These are phyloP conservation scores for Bonia amplexicaulis DNA, from an alignment of 176 grass and related monocot genomes.

Conservation along the genomic window DNA sequence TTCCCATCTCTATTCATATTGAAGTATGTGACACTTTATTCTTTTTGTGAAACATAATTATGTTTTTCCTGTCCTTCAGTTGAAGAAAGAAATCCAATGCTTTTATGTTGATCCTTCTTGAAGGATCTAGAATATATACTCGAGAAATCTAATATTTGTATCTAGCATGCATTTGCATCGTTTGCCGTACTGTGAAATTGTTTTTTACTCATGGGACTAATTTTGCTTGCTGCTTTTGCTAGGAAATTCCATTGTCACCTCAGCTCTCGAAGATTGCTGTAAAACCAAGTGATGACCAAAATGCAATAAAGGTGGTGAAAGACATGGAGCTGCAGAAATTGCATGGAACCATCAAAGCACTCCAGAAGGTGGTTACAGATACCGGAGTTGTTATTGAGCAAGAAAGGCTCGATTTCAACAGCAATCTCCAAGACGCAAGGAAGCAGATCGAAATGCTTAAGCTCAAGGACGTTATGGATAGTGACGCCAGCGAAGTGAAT, in stretches of 20 bases:
- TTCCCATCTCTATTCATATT: not conserved
- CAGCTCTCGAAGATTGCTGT: conserved; percentile 51
- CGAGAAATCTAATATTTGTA: not conserved
- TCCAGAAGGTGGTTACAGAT: conserved; percentile 65
- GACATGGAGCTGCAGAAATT: conserved; percentile 67
- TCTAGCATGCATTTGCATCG: not conserved
- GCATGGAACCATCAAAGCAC: conserved; percentile 66
- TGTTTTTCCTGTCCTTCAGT: not conserved
- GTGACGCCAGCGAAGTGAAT: conserved; percentile 41
- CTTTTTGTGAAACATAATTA: not conserved
- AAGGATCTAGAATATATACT: not conserved
- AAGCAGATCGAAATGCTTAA: conserved; percentile 78
- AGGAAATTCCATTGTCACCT: conserved; percentile 55
- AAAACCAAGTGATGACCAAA: conserved; percentile 38
- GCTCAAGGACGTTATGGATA: conserved; percentile 64
- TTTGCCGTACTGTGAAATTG: not conserved
- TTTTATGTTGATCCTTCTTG: not conserved
- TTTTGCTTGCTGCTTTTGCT: conserved; percentile 4
- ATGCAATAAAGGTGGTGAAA: conserved; percentile 35
- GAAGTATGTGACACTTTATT: conserved; percentile 5
- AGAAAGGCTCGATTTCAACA: conserved; percentile 65
- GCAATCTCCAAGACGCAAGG: conserved; percentile 57
- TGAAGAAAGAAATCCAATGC: not conserved
- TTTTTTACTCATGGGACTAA: not conserved
- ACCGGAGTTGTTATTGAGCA: conserved; percentile 74